phyloP scores from a whole-genome alignment of 2,329 filamentous ascomycete genomes.

The Tolypocladium pustulatum region DNA sequence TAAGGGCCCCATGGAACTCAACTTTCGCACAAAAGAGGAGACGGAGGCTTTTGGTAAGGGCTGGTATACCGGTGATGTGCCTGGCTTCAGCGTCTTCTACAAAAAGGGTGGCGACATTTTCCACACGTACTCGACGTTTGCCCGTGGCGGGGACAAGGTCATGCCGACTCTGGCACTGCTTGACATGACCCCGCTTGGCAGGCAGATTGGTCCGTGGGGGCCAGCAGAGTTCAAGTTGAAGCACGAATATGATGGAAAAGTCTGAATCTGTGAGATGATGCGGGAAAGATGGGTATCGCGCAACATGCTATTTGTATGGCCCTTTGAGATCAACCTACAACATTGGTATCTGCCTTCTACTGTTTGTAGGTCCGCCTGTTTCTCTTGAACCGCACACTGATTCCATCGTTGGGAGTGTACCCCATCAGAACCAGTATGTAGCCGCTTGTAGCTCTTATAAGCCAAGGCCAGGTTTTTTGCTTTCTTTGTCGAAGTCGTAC shows the following conservation, averaged over 20 bases:
- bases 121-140: conserved; percentile 26
- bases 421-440: too few species aligned
- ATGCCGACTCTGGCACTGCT: conserved; percentile 19
- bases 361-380: too few species aligned
- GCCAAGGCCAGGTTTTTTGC: not conserved
- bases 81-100: conserved; percentile 26
- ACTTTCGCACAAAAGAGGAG: conserved; percentile 15
- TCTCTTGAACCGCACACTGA: too few species aligned
- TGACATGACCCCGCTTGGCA: conserved; percentile 23
- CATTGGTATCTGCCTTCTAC: too few species aligned
- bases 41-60: conserved; percentile 14
- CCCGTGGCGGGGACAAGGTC: conserved; percentile 19
- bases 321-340: not conserved
- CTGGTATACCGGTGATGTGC: conserved; percentile 19
- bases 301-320: not conserved
- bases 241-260: conserved; percentile 11
- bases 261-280: not conserved
- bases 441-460: not conserved
- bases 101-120: conserved; percentile 20
- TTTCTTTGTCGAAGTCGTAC: too few species aligned
- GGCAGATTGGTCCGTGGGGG: conserved; percentile 14
- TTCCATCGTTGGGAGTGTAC: too few species aligned
- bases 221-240: conserved; percentile 16
- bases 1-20: conserved; percentile 14
- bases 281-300: too few species aligned